phyloP scores from a whole-genome alignment of 1,284 basidiomycete genomes.

The Sutorius eximius region DNA sequence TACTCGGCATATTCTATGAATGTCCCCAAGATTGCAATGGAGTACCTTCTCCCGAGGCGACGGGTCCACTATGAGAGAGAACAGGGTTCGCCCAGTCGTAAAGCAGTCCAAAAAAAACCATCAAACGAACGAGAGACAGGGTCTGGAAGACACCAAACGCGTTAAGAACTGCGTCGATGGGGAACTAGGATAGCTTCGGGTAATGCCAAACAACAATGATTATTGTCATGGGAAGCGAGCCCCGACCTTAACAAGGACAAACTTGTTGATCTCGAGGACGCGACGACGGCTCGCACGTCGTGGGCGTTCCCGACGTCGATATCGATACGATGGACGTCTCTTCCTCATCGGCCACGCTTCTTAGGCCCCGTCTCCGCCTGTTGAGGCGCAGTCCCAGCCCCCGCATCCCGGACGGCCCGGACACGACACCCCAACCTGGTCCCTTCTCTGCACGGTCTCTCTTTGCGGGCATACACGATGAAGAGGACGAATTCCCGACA shows the following conservation, averaged over 20 bases:
- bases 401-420: conserved; percentile 30
- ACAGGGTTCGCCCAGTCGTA: conserved; percentile 37
- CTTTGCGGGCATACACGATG: conserved; percentile 36
- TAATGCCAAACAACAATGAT: no score
- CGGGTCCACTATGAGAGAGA: conserved; percentile 27
- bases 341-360: conserved; percentile 16
- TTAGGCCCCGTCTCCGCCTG: conserved; percentile 47
- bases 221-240: no score
- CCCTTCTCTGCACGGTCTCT: conserved; percentile 36
- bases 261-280: neutral
- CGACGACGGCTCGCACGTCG: neutral
- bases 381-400: conserved; percentile 37
- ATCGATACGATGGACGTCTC: conserved; percentile 25
- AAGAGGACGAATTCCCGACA: conserved; percentile 51
- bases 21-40: no score
- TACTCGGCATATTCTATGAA: no score
- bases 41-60: conserved; percentile 34
- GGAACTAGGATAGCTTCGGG: conserved; percentile 15
- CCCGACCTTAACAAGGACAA: neutral
- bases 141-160: conserved; percentile 48
- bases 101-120: conserved; percentile 32
- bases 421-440: conserved; percentile 39
- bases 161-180: conserved; percentile 32
- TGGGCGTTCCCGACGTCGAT: neutral
- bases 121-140: neutral